These are phyloP conservation scores for Coniochaeta sp. DNA, from an alignment of 2,329 filamentous ascomycete genomes.

Conservation along the genomic window DNA sequence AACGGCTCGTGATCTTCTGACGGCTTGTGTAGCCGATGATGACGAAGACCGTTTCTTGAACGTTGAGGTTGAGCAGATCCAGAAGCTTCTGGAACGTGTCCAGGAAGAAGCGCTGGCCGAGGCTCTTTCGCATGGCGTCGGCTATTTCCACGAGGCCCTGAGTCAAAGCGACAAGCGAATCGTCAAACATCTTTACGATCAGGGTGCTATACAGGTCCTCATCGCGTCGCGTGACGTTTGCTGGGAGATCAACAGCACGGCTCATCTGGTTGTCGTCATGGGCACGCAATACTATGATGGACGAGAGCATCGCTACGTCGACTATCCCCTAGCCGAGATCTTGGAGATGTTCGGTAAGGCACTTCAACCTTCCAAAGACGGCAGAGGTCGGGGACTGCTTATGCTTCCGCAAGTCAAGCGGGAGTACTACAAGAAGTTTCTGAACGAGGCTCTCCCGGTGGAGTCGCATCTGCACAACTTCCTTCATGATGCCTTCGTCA, in stretches of 20 bases:
- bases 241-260: conserved; percentile 85
- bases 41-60: conserved; percentile 93
- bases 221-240: conserved; percentile 75
- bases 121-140: conserved; percentile 86
- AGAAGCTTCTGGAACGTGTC: conserved; percentile 72
- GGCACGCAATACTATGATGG: conserved; percentile 97
- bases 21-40: conserved; percentile 81
- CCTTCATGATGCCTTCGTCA: conserved; percentile 92
- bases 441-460: conserved; percentile 90
- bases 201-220: conserved; percentile 83
- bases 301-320: conserved; percentile 91
- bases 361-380: conserved; percentile 69
- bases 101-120: conserved; percentile 83
- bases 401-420: conserved; percentile 94
- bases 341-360: conserved; percentile 98
- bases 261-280: conserved; percentile 93
- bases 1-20: conserved; percentile 79
- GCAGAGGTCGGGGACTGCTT: conserved; percentile 79
- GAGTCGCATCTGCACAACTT: conserved; percentile 91
- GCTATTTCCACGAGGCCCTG: conserved; percentile 94
- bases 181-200: conserved; percentile 82
- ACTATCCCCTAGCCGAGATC: conserved; percentile 90
- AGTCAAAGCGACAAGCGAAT: conserved; percentile 86
- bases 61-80: conserved; percentile 72
- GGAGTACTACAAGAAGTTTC: conserved; percentile 98